phyloP scores from a whole-genome alignment of 805 yeast species.

The Blastobotrys terrestris region DNA sequence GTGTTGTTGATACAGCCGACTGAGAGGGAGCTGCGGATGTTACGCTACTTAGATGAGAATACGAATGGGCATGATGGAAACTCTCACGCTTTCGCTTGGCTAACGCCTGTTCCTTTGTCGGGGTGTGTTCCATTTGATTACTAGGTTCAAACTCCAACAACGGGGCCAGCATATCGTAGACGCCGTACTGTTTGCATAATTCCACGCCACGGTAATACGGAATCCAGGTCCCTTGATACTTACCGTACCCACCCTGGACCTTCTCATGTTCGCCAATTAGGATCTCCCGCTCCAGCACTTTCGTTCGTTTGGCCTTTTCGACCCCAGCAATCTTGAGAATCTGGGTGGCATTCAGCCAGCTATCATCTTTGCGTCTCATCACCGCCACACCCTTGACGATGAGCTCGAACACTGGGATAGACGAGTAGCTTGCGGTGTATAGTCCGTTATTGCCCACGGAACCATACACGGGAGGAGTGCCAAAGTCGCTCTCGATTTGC shows the following conservation, averaged over 20 bases:
- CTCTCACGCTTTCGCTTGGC: constrained; percentile 28
- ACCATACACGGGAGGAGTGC: not conserved
- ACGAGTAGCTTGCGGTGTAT: constrained; percentile 59
- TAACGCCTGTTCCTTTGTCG: constrained; percentile 44
- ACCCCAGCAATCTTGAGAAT: constrained; percentile 61
- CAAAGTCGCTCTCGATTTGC: not conserved
- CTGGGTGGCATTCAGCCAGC: constrained; percentile 69
- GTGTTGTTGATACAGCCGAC: not conserved
- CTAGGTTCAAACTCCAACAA: constrained; percentile 41
- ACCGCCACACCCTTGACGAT: constrained; percentile 56
- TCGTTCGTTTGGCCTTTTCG: constrained; percentile 58
- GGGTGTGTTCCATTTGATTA: constrained; percentile 34
- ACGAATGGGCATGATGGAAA: not conserved
- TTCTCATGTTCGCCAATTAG: constrained; percentile 61
- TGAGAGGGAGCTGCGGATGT: not conserved
- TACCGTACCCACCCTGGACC: constrained; percentile 70
- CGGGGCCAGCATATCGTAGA: constrained; percentile 47
- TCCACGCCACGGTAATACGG: constrained; percentile 55
- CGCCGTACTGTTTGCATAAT: constrained; percentile 56
- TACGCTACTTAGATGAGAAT: not conserved
- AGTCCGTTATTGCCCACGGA: constrained; percentile 19
- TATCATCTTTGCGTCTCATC: constrained; percentile 58
- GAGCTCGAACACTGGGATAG: constrained; percentile 54
- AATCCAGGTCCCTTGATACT: constrained; percentile 71
- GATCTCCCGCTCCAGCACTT: constrained; percentile 58